These are phyloP conservation scores for Posidonia australis DNA, from an alignment of 106 monocot genomes.

Conservation along the genomic window DNA sequence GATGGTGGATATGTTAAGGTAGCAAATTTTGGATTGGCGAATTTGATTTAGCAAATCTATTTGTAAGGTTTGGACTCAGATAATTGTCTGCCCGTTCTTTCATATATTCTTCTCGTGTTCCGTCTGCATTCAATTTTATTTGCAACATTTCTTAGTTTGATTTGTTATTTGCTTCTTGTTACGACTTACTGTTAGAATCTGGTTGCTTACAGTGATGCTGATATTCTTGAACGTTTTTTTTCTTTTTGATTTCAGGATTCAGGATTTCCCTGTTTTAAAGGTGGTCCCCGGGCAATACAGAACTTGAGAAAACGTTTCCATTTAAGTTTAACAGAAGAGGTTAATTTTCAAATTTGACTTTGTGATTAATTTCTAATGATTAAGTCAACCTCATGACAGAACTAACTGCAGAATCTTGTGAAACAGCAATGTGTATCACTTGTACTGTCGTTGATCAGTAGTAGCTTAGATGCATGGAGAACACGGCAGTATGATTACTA, in stretches of 20 bases:
- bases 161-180: too few species aligned
- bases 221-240: not conserved
- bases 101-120: too few species aligned
- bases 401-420: constrained; percentile 10
- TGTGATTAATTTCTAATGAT: not conserved
- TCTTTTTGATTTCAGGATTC: constrained; percentile 53
- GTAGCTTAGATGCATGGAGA: constrained; percentile 99
- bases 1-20: too few species aligned
- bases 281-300: constrained; percentile 87
- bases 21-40: too few species aligned
- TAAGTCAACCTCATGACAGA: not conserved
- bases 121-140: too few species aligned
- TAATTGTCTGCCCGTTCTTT: too few species aligned
- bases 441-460: constrained; percentile 96
- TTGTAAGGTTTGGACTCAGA: too few species aligned
- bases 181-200: not conserved
- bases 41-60: too few species aligned
- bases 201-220: not conserved
- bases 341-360: constrained; percentile 11
- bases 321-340: constrained; percentile 98
- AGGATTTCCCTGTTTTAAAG: constrained; percentile 97
- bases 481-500: constrained; percentile 97
- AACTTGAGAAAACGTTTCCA: constrained; percentile 96
- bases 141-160: too few species aligned
- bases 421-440: constrained; percentile 97